These are phyloP conservation scores for Fusarium falciforme DNA, from an alignment of 2,329 filamentous ascomycete species.

Conservation along the genomic window DNA sequence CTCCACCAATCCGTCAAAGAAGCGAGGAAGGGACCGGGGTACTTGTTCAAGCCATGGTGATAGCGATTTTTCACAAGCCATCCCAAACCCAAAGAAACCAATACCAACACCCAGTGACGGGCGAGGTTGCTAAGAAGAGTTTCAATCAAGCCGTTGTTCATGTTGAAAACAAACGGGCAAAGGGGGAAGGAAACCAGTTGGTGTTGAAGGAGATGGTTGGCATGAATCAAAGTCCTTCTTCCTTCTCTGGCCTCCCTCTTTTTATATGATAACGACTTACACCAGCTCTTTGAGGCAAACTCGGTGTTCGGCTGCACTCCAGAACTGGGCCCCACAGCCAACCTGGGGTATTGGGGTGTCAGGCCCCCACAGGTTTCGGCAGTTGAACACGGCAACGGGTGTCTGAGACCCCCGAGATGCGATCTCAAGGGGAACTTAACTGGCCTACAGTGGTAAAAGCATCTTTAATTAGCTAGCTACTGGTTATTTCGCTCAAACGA, in stretches of 20 bases:
- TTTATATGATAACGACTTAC: conserved; percentile 32
- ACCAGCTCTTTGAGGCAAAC: conserved; percentile 9
- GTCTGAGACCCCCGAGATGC: conserved; percentile 1
- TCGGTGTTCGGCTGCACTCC: conserved; percentile 25
- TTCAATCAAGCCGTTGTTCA: conserved; percentile 38
- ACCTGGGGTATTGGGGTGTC: conserved; percentile 29
- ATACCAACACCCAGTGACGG: conserved; percentile 35
- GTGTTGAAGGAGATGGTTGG: conserved; percentile 10
- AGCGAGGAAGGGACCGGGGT: conserved; percentile 78
- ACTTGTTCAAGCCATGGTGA: conserved; percentile 72
- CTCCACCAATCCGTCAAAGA: conserved; percentile 77
- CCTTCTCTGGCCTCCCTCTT: neutral
- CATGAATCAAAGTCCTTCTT: neutral
- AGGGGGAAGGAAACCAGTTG: neutral
- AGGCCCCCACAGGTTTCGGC: conserved; percentile 27
- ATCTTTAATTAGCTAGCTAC: neutral
- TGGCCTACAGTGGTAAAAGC: neutral
- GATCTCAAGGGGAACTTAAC: fast-evolving
- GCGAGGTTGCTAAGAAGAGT: conserved; percentile 27
- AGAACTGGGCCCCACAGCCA: conserved; percentile 18
- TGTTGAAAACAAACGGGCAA: conserved; percentile 28
- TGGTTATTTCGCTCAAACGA: fast-evolving
- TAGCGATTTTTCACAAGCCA: conserved; percentile 45
- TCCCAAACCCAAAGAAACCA: conserved; percentile 5
- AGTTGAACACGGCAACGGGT: conserved; percentile 27